Conservation (phyloP, 495 filamentous ascomycete genomes). For the Neurospora tetrasperma region DNA sequence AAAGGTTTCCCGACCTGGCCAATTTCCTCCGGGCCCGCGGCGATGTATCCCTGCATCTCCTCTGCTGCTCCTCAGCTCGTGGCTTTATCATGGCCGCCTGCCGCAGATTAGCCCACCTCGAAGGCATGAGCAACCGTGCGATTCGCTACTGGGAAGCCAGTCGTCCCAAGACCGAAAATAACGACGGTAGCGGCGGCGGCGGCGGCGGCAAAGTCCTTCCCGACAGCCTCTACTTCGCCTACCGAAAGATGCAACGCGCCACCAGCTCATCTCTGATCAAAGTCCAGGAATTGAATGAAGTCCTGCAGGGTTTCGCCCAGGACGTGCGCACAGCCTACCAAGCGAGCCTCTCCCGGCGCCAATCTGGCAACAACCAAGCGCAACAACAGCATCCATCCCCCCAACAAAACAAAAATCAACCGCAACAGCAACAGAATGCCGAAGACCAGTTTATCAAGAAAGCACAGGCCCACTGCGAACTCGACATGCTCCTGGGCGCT, state of each 20-base stretch:
- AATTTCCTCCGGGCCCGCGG: slow-evolving; percentile 33
- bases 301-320: slow-evolving; percentile 30
- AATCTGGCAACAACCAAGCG: slow-evolving; percentile 11
- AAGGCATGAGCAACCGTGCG: slow-evolving; percentile 27
- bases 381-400: slow-evolving; percentile 8
- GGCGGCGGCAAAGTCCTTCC: slow-evolving; percentile 11
- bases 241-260: slow-evolving; percentile 36
- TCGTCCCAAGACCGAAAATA: slow-evolving; percentile 10
- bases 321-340: slow-evolving; percentile 40
- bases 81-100: slow-evolving; percentile 59
- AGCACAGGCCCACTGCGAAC: slow-evolving; percentile 30
- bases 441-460: slow-evolving; percentile 29
- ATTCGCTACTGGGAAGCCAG: slow-evolving; percentile 28
- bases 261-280: slow-evolving; percentile 32
- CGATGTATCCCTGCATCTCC: slow-evolving; percentile 52
- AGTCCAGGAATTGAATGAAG: slow-evolving; percentile 38
- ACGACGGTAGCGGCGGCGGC: slow-evolving; percentile 16
- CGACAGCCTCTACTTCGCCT: slow-evolving; percentile 33
- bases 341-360: slow-evolving; percentile 21
- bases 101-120: slow-evolving; percentile 46
- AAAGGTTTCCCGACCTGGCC: slow-evolving; percentile 40
- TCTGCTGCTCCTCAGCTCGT: slow-evolving; percentile 64
- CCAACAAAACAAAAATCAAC: slow-evolving; percentile 4
- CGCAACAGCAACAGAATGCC: slow-evolving; percentile 12
- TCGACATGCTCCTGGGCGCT: slow-evolving; percentile 37